A percentile compares a stretch with the other conserved stretches of the same genome.
These are phyloP conservation scores for Diaporthe vexans DNA, from an alignment of 2,329 filamentous ascomycete genomes.

Conservation along the genomic window DNA sequence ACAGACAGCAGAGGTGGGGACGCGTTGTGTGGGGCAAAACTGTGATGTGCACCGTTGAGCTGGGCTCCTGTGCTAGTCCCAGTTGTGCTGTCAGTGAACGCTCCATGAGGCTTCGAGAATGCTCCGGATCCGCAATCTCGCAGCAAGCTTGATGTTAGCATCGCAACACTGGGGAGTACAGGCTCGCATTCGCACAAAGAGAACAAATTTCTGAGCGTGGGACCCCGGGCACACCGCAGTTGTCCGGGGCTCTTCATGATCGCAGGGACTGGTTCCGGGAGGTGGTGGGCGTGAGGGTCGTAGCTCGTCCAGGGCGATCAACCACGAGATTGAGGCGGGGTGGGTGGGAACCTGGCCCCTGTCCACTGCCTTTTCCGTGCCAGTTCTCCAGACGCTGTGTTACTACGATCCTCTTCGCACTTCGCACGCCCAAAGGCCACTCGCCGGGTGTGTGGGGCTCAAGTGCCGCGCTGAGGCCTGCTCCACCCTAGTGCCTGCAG, in stretches of 20 bases:
- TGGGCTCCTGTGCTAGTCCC: conserved; percentile 2
- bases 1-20: conserved; percentile 14
- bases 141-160: conserved; percentile 8
- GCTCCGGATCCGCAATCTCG: conserved; percentile 25
- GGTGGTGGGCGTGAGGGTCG: conserved; percentile 8
- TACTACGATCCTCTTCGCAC: neutral
- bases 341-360: conserved; percentile 18
- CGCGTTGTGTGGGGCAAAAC: conserved; percentile 11
- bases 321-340: conserved; percentile 33
- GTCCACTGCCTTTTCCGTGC: neutral
- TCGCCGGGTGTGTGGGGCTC: conserved; percentile 16
- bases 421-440: conserved; percentile 7
- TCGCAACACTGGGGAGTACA: neutral
- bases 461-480: conserved; percentile 30
- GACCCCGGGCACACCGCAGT: conserved; percentile 6
- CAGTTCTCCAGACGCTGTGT: conserved; percentile 14
- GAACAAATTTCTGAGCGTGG: neutral
- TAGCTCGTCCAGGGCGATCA: conserved; percentile 22
- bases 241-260: neutral
- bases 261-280: conserved; percentile 5
- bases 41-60: conserved; percentile 21
- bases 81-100: neutral
- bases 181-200: conserved; percentile 26
- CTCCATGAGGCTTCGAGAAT: conserved; percentile 24
- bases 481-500: conserved; percentile 19